Percentiles rank a stretch among this genome's conserved stretches.
phyloP scores from a whole-genome alignment of 202 grass and related monocot genomes.

The Dendrocalamus latiflorus region DNA sequence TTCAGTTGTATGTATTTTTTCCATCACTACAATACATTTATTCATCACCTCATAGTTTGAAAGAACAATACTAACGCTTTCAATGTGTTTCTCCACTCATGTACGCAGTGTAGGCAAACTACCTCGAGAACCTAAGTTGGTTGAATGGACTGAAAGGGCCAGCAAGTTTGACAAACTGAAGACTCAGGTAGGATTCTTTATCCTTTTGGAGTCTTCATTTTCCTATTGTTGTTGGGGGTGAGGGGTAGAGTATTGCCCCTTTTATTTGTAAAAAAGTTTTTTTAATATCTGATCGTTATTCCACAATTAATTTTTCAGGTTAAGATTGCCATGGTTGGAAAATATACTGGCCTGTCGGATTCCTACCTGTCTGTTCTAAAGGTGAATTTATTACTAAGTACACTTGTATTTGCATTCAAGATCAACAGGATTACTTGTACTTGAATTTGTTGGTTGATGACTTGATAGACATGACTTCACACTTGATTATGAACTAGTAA shows the following conservation, averaged over 20 bases:
- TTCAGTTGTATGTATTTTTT: conserved; percentile 60
- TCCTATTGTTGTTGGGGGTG: background rate
- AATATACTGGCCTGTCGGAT: conserved; percentile 79
- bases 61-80: conserved; percentile 3
- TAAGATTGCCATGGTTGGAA: conserved; percentile 74
- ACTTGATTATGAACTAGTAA: conserved; percentile 2
- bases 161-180: conserved; percentile 65
- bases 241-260: background rate
- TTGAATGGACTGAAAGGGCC: conserved; percentile 67
- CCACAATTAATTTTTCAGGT: conserved; percentile 42
- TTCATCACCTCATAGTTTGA: conserved; percentile 26
- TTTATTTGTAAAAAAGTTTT: background rate
- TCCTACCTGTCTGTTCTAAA: conserved; percentile 78
- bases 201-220: background rate
- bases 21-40: conserved; percentile 8
- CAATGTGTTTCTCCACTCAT: background rate
- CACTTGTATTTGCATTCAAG: background rate
- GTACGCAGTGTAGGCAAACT: conserved; percentile 43
- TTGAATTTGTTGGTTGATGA: background rate
- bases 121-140: conserved; percentile 45
- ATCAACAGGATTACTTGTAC: background rate
- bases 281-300: background rate
- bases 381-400: conserved; percentile 44
- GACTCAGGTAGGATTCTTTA: conserved; percentile 37
- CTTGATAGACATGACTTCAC: background rate